Evolutionary conservation across 305 asterid genomes (phyloP).

Genomic region (Fraxinus latifolia): DNA sequence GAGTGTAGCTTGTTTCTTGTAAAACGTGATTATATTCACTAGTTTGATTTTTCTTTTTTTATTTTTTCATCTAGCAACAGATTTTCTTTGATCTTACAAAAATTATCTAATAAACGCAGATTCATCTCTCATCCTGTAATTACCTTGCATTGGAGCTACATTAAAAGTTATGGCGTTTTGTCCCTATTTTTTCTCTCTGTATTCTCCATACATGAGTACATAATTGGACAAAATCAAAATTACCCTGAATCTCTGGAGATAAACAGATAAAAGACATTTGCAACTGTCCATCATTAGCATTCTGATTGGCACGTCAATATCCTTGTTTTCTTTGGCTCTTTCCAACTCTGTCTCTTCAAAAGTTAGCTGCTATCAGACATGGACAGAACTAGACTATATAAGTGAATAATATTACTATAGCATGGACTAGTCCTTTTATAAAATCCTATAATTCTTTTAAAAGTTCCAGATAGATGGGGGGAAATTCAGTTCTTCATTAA

Average conservation of each 20-base stretch:
- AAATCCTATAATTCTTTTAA: constrained; percentile 24
- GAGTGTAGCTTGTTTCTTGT: background rate
- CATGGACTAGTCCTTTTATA: constrained; percentile 4
- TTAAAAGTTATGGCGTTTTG: background rate
- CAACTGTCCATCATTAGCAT: background rate
- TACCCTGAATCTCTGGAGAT: background rate
- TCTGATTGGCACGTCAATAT: background rate
- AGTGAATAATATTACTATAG: constrained; percentile 12
- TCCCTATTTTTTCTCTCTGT: background rate
- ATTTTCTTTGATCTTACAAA: background rate
- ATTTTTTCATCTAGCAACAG: background rate
- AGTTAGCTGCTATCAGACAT: constrained; percentile 19
- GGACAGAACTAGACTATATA: constrained; percentile 22
- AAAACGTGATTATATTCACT: background rate
- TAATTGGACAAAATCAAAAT: background rate
- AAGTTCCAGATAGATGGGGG: constrained; percentile 77
- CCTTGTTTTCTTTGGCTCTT: background rate
- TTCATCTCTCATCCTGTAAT: background rate
- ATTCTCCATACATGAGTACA: background rate
- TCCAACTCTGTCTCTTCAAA: background rate
- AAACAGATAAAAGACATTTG: background rate
- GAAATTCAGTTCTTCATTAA: constrained; percentile 56
- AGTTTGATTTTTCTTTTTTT: background rate
- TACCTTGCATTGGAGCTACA: background rate
- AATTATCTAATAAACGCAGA: background rate